Percentiles rank a stretch among this genome's conserved stretches.
Evolutionary conservation across 345 rosid species (phyloP).

Genomic region (Pistacia atlantica): DNA sequence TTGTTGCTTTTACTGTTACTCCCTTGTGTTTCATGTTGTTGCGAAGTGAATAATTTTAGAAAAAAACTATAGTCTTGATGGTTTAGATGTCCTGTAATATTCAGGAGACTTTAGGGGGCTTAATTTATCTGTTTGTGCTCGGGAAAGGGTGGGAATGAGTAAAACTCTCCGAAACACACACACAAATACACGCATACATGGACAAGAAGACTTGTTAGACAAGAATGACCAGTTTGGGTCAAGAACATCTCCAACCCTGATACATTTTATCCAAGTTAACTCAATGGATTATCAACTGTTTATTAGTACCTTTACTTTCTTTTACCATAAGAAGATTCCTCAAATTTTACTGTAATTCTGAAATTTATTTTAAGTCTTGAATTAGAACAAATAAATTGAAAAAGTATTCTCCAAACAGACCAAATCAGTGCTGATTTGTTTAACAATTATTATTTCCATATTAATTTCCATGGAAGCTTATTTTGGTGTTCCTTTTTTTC

Average conservation of each 20-base stretch:
- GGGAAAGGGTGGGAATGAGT: too few species aligned
- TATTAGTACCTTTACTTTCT: conserved; percentile 13
- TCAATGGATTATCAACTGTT: neutral
- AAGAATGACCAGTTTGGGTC: neutral
- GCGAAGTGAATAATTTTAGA: neutral
- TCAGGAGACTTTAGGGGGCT: too few species aligned
- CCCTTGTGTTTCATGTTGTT: neutral
- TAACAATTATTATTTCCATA: conserved; percentile 3
- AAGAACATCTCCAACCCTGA: neutral
- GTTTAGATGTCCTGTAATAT: too few species aligned
- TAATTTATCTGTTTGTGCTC: too few species aligned
- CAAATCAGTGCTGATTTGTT: neutral
- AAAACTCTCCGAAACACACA: too few species aligned
- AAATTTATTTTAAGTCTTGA: neutral
- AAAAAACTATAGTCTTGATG: too few species aligned
- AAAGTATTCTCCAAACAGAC: too few species aligned
- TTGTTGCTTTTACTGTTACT: neutral
- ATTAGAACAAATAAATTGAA: neutral
- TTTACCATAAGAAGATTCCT: conserved; percentile 1
- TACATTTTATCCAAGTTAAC: neutral
- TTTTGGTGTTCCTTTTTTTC: neutral
- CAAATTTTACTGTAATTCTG: neutral
- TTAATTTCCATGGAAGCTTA: neutral
- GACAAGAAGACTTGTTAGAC: neutral
- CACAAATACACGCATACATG: too few species aligned